Evolutionary conservation across 192 early-diverging fungal species (phyloP).

Genomic region (Oehlia diaphana): DNA sequence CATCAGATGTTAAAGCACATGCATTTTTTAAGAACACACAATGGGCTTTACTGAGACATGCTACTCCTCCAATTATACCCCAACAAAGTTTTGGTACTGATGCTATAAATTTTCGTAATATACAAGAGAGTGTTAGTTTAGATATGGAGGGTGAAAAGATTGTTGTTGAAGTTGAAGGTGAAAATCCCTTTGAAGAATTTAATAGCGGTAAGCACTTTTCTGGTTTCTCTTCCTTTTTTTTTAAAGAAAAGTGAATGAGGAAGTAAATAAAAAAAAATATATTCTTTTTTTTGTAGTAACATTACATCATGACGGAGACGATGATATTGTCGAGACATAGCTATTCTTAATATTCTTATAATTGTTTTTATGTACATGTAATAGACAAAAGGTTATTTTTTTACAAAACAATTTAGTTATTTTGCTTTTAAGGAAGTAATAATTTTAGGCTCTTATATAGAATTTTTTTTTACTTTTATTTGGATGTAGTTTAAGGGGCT

Average conservation of each 20-base stretch:
- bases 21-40: constrained; percentile 87
- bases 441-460: no score
- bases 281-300: constrained; percentile 45
- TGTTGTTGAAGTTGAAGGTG: constrained; percentile 32
- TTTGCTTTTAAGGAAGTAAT: no score
- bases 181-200: constrained; percentile 63
- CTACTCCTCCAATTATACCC: constrained; percentile 84
- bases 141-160: constrained; percentile 65
- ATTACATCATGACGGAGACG: constrained; percentile 58
- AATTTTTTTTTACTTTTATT: no score
- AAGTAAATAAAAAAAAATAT: background rate
- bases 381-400: no score
- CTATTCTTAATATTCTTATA: no score
- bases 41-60: constrained; percentile 90
- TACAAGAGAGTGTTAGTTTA: constrained; percentile 64
- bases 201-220: constrained; percentile 44
- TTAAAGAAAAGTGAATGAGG: background rate
- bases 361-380: no score
- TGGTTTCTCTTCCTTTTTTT: background rate
- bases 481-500: no score
- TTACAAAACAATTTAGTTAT: no score
- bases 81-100: constrained; percentile 58
- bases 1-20: constrained; percentile 91
- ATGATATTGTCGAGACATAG: constrained; percentile 35
- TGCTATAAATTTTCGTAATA: constrained; percentile 66